Base-by-base conservation (phyloP, 1,139 yeast species). In the Tardiomyces depauwii region DNA sequence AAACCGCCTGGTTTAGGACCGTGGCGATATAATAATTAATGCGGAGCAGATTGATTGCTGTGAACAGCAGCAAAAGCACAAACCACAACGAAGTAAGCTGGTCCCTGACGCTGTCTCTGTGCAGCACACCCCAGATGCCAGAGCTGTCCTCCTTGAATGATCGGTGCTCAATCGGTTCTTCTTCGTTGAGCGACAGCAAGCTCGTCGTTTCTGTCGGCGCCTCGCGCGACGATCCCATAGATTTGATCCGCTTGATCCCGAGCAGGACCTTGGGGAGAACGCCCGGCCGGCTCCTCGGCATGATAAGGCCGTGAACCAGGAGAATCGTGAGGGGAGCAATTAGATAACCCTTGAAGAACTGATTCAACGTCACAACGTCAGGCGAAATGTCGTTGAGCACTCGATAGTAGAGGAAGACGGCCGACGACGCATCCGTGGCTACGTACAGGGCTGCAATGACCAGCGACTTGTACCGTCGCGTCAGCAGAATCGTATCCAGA, bases 1-100 rank as follows among this genome's bases (percentile, higher is more conserved):
- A 88, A 33, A 73, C 72, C 67, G 85, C 89, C 66, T 87, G 96
- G 0, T 93, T 69, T 55, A 78, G 77, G 41, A 89, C 70, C 1
- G 96, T 86, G 6, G 96, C 96, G 45, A 89, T 93, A 63, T 86
- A 89, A 63, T 83, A 88, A 65, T 89, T 89, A 54, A 88, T 83
- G 61, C 96, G 73, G 45, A 89, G 73, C 95, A 88, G 87, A 63
- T 87, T 94, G 47, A 87, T 74, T 2, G 89, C 76, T 5, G 95
- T 83, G 63, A 87, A 86, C 3, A 77, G 60, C 19, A 86, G 76
- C 83, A 87, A 82, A 47, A 87, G 67, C 44, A 72, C 59, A 61
- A 87, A 89, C 93, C 96, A 87, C 11, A 82, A 80, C 2, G 91
- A 77, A 42, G 64, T 67, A 47, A 88, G 66, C 65, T 89, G 97